Base-by-base conservation (phyloP, 768 basidiomycete species). In the Agaricus blazei region DNA sequence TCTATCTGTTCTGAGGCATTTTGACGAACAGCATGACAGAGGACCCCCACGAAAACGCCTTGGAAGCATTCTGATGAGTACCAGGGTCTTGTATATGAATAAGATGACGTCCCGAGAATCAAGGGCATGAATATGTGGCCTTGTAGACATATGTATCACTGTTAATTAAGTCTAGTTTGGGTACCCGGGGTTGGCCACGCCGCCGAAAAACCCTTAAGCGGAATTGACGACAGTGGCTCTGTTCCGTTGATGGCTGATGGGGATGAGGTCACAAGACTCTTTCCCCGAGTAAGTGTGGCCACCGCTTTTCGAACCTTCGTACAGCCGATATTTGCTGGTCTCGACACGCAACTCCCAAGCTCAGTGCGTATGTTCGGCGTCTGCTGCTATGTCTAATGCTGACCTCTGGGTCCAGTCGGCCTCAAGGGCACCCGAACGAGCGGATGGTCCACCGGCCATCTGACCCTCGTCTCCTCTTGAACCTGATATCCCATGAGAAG, bases 371-470 rank as follows among this genome's bases (percentile, higher is more conserved):
- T 24, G 26, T 44, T n/a, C 40, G 11, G 34, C 34, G 6, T 41
- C 31, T 26, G 27, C 26, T 44, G 6, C 48, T n/a, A 5, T 7
- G 37, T 19, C 9, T 42, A n/a, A 56, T 43, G 54, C 31, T 56
- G 15, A 56, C 38, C 7, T 34, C 24, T 48, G 47, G 19, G 19
- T 19, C 19, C 1, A 19, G 19, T 19, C 19, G 19, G 37, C 27
- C 49, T 34, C 50, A n/a, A 34, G 26, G 27, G 48, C 47, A 37
- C 4, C 14, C 47, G n/a, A 47, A 44, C 48, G 48, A 56, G 14
- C 57, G 57, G 56, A 89, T 89, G 87, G 84, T 87, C 48, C 87
- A 88, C 66, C 78, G 86, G 26, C 72, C 81, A n/a, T 72, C 84
- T 9, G 88, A 91, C 73, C 84, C 85, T 36, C 80, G 88, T 23